Percentiles rank a stretch among this genome's conserved stretches.
Evolutionary conservation across 805 yeast genomes (phyloP).

Genomic region (Wickerhamiella kurtzmanii): DNA sequence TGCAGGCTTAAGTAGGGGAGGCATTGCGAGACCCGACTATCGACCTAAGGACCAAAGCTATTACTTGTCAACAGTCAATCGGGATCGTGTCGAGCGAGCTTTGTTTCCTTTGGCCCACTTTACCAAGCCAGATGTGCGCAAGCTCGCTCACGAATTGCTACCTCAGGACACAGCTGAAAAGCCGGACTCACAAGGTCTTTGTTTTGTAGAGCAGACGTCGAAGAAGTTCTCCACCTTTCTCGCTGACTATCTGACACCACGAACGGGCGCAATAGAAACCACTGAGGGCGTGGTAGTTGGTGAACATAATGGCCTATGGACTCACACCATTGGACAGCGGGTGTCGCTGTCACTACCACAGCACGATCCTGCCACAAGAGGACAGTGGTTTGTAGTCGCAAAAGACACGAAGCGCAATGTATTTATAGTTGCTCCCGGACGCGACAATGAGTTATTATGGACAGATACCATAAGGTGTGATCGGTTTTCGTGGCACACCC

Average conservation of each 20-base stretch:
- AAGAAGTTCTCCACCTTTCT: conserved; percentile 51
- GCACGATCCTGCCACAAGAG: conserved; percentile 58
- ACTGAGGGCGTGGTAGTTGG: conserved; percentile 69
- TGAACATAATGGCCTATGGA: conserved; percentile 76
- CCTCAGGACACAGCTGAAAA: conserved; percentile 52
- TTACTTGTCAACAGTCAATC: conserved; percentile 58
- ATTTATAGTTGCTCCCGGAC: conserved; percentile 64
- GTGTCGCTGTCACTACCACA: conserved; percentile 78
- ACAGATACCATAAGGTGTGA: conserved; percentile 31
- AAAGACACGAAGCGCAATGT: conserved; percentile 55
- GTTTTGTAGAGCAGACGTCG: conserved; percentile 67
- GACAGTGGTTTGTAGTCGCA: conserved; percentile 77
- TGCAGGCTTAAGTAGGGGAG: conserved; percentile 23
- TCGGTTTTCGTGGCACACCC: conserved; percentile 40
- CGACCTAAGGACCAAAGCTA: conserved; percentile 77
- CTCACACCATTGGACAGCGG: conserved; percentile 87
- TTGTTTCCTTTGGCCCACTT: conserved; percentile 73
- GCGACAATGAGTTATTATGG: conserved; percentile 43
- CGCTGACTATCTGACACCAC: conserved; percentile 54
- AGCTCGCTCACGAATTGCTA: conserved; percentile 39
- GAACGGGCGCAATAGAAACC: conserved; percentile 71
- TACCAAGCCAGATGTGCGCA: conserved; percentile 60
- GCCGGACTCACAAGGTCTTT: conserved; percentile 88
- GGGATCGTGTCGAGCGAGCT: conserved; percentile 34
- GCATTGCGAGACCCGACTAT: conserved; percentile 37